Evolutionary conservation across 1,139 yeast genomes (phyloP).

Genomic region (Hemisphaericaspora subhashii): DNA sequence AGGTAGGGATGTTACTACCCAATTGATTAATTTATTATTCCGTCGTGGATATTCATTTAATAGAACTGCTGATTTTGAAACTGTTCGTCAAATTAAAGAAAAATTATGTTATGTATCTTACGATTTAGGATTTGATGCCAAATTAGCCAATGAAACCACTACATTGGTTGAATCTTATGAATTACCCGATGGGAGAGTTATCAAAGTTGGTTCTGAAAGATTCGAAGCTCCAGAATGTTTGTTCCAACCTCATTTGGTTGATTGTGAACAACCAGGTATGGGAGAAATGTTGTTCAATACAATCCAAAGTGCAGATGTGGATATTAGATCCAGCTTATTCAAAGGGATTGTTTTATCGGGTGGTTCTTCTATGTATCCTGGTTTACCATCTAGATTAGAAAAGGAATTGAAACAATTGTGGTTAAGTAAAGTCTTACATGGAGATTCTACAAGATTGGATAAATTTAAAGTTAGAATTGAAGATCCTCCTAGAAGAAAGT

Average conservation of each 20-base stretch:
- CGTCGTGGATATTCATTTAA: slow-evolving; percentile 98
- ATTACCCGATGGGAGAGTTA: slow-evolving; percentile 93
- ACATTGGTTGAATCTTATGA: slow-evolving; percentile 89
- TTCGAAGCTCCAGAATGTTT: slow-evolving; percentile 98
- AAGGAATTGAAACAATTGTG: slow-evolving; percentile 95
- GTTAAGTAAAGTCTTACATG: slow-evolving; percentile 84
- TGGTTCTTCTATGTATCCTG: slow-evolving; percentile 99
- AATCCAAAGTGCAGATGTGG: slow-evolving; percentile 92
- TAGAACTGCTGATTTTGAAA: slow-evolving; percentile 97
- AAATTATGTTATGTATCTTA: slow-evolving; percentile 93
- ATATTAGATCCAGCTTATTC: slow-evolving; percentile 82
- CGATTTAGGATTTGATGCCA: slow-evolving; percentile 86
- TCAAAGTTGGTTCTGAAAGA: slow-evolving; percentile 92
- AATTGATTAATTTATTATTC: slow-evolving; percentile 81
- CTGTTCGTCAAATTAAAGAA: slow-evolving; percentile 96
- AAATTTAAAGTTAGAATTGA: slow-evolving; percentile 96
- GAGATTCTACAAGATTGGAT: slow-evolving; percentile 82
- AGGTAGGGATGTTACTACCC: slow-evolving; percentile 96
- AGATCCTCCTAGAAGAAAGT: slow-evolving; percentile 98
- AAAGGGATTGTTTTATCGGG: slow-evolving; percentile 94
- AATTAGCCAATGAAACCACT: slow-evolving; percentile 89
- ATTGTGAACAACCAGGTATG: slow-evolving; percentile 95
- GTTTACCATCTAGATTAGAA: slow-evolving; percentile 92
- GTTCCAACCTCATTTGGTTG: slow-evolving; percentile 96
- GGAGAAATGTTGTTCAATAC: slow-evolving; percentile 92